phyloP scores from a whole-genome alignment of 805 yeast genomes.

The Isabelozyma gotoi region DNA sequence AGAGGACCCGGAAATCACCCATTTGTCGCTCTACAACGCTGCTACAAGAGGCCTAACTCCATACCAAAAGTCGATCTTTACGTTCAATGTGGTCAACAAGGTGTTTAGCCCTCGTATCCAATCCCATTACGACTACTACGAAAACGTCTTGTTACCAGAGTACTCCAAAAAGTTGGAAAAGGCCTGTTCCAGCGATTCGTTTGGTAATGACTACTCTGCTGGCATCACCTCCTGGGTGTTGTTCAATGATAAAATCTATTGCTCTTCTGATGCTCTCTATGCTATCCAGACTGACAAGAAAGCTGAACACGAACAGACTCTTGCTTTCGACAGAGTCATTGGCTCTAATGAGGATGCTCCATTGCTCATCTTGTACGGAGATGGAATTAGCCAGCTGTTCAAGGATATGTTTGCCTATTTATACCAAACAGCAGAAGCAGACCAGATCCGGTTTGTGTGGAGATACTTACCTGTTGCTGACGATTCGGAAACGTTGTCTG shows the following conservation, averaged over 20 bases:
- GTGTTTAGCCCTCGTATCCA: conserved; percentile 61
- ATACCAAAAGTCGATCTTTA: conserved; percentile 24
- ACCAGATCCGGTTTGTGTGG: conserved; percentile 73
- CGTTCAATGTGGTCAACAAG: conserved; percentile 47
- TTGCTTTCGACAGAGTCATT: conserved; percentile 63
- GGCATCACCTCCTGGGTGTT: conserved; percentile 46
- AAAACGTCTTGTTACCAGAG: conserved; percentile 26
- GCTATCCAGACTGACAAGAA: conserved; percentile 65
- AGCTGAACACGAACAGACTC: conserved; percentile 12
- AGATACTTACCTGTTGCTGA: conserved; percentile 54
- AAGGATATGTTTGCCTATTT: conserved; percentile 58
- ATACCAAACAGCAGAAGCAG: conserved; percentile 56
- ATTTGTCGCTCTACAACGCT: conserved; percentile 3
- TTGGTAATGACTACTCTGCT: conserved; percentile 27
- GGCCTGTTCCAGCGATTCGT: conserved; percentile 29
- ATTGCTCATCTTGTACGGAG: conserved; percentile 65
- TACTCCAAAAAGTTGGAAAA: conserved; percentile 13
- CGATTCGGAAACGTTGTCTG: conserved; percentile 38
- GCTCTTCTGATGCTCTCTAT: conserved; percentile 71
- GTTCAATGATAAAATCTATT: conserved; percentile 54
- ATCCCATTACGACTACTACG: conserved; percentile 59
- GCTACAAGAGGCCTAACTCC: conserved; percentile 6
- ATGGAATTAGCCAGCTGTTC: conserved; percentile 50
- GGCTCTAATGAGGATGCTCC: conserved; percentile 55
- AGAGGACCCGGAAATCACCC: conserved; percentile 2